Percentiles rank a stretch among this genome's conserved stretches.
These are phyloP conservation scores for Colletotrichum australisinense DNA, from an alignment of 2,329 filamentous ascomycete species.

Conservation along the genomic window DNA sequence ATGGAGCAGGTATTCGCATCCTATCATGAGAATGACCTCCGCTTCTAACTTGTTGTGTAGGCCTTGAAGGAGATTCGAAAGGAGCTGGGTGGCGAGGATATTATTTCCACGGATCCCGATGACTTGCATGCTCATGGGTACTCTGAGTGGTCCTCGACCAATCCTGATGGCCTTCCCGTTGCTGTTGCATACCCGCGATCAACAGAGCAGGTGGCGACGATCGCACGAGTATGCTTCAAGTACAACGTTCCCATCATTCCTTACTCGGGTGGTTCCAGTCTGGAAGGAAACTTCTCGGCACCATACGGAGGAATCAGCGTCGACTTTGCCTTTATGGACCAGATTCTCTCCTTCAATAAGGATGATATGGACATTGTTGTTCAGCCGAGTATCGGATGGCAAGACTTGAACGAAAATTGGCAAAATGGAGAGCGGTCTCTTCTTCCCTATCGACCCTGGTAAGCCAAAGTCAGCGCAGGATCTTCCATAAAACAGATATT, in stretches of 20 bases:
- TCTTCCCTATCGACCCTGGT: conserved; percentile 92
- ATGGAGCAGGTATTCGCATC: conserved; percentile 40
- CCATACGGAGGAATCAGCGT: conserved; percentile 89
- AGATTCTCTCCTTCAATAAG: conserved; percentile 81
- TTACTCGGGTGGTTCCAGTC: conserved; percentile 85
- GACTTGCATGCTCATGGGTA: conserved; percentile 73
- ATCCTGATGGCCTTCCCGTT: conserved; percentile 70
- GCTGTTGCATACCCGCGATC: conserved; percentile 73
- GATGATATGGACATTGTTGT: conserved; percentile 95
- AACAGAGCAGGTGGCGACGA: conserved; percentile 69
- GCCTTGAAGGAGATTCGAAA: conserved; percentile 66
- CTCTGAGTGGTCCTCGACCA: conserved; percentile 74
- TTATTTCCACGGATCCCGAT: conserved; percentile 72
- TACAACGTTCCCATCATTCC: conserved; percentile 87
- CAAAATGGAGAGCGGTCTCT: conserved; percentile 79
- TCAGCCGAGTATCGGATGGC: conserved; percentile 93
- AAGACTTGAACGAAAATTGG: conserved; percentile 81
- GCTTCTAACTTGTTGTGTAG: conserved; percentile 46
- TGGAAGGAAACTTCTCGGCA: conserved; percentile 92
- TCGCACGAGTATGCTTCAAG: conserved; percentile 78
- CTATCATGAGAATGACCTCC: neutral
- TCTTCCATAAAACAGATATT: neutral
- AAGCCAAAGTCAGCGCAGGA: conserved; percentile 36
- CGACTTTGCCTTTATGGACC: conserved; percentile 90
- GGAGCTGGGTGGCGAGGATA: conserved; percentile 60